Evolutionary conservation across 2,329 filamentous ascomycete genomes (phyloP), one percentile per base, ranked within the genome.

Genomic region (Neofusicoccum parvum): DNA sequence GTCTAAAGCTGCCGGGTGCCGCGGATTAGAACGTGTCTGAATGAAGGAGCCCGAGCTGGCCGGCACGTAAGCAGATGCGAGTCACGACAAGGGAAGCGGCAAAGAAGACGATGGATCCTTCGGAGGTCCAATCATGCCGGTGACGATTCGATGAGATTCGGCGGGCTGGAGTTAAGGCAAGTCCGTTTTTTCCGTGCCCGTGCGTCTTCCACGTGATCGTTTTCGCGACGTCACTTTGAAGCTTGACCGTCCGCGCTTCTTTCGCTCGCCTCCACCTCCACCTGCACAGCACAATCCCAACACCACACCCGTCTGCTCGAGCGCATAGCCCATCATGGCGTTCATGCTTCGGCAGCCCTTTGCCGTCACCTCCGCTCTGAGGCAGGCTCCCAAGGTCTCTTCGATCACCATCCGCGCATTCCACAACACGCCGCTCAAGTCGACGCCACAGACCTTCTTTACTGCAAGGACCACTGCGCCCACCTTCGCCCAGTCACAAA

Each of bases 281-380:
- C 23, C 48, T 37, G 34, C 60, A 37, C 36, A 3, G 23, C 20
- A 27, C 39, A 32, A 15, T 14, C 32, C 14, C 48, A 36, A 54
- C 17, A 34, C 48, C 60, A 11, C 49, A 11, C 15, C 17, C 39
- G 27, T 15, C 41, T 27, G 50, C 50, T 45, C n/a, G 49, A 37
- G 46, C 39, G 50, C 23, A 45, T 41, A 53, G 53, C 53, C 53
- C 60, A 81, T 69, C 69, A 91, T 90, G 88, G 85, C 88, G 66
- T 89, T 88, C 76, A 78, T 88, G 65, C 80, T 90, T 69, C 83
- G 86, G 74, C 85, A 87, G 70, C 88, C 88, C 17, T 88, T 90
- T 71, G 84, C 86, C 74, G 80, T 90, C 69, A 81, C 87, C 50
- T 80, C 84, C 68, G 83, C 84, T 43, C 76, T 90, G 71, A 85